These are phyloP conservation scores for Groenewaldozyma sp. DNA, from an alignment of 1,139 yeast species.

Conservation along the genomic window DNA sequence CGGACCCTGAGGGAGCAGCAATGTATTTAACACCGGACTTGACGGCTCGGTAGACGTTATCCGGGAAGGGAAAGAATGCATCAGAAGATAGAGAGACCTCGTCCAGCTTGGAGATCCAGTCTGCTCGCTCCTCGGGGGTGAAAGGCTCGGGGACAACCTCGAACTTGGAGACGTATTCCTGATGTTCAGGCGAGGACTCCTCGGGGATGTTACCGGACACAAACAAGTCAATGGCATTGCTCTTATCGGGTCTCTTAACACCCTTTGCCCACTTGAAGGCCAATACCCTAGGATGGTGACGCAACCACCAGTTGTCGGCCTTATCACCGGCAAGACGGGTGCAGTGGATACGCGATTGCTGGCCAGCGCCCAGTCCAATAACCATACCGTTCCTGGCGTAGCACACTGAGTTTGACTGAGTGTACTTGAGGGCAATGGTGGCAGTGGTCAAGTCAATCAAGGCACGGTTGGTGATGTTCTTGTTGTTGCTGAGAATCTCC, in stretches of 20 bases:
- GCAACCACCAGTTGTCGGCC: conserved; percentile 99
- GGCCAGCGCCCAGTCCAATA: conserved; percentile 97
- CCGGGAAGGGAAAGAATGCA: conserved; percentile 99
- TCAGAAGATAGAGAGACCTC: conserved; percentile 91
- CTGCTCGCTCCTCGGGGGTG: conserved; percentile 72
- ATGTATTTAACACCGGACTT: conserved; percentile 91
- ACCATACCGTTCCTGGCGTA: conserved; percentile 99
- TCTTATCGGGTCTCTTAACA: conserved; percentile 96
- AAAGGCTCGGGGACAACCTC: conserved; percentile 75
- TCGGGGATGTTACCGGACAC: conserved; percentile 89
- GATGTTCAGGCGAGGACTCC: conserved; percentile 84
- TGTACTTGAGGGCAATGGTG: conserved; percentile 91
- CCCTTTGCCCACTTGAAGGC: conserved; percentile 97
- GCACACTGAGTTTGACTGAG: conserved; percentile 97
- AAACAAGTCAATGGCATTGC: conserved; percentile 90
- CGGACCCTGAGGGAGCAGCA: conserved; percentile 97
- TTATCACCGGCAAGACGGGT: conserved; percentile 98
- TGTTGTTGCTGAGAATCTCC: conserved; percentile 84
- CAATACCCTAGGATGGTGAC: conserved; percentile 93
- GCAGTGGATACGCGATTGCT: conserved; percentile 98
- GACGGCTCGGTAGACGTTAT: conserved; percentile 94
- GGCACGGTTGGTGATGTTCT: conserved; percentile 84
- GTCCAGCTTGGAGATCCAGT: conserved; percentile 71
- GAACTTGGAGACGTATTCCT: conserved; percentile 86
- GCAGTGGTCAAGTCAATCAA: conserved; percentile 90